Evolutionary conservation across 2,329 filamentous ascomycete species (phyloP), one percentile per base, ranked within the genome.

Genomic region (Metarhizium album): DNA sequence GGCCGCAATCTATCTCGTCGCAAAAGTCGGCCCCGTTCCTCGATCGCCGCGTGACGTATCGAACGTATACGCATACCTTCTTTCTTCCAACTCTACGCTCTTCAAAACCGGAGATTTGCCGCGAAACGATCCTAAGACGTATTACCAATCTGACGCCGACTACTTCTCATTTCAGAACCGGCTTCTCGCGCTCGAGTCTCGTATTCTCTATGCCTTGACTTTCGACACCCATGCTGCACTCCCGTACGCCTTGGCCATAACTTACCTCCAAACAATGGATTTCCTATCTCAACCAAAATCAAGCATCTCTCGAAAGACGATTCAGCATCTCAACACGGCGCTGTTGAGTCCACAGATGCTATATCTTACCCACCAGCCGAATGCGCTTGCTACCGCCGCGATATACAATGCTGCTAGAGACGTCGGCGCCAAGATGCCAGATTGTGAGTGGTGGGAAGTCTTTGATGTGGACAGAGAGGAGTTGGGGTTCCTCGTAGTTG

Each of bases 391-490:
- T 4, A 88, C 89, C 2, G 87, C 90, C 1, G 88, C 90, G 1
- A 86, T 96, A 31, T 98, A 97, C 64, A 80, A 89, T n/a, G 87
- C 91, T 0, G 86, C 89, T 1, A 78, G 84, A 43, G 90, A 97
- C 57, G 66, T 80, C 1, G 83, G 78, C 0, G 80, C 86, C 13
- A 90, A 87, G 65, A 76, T 96, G 69, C 89, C 91, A 0, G 86
- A 86, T 55, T 80, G 79, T 46, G 84, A 88, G 55, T 98, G 93
- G 93, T 98, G 93, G 93, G 90, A 96, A 67, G 88, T 97, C 0
- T 97, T 97, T 65, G 93, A 98, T 67, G 87, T 93, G 7, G 90
- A 96, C 60, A 77, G 93, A 47, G 93, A 98, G 71, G 90, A 95
- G 64, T 74, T 98, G 35, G 93, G 93, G 0, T 97, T 97, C 59